phyloP scores from a whole-genome alignment of 2,329 filamentous ascomycete species.

The Fusarium humuli region DNA sequence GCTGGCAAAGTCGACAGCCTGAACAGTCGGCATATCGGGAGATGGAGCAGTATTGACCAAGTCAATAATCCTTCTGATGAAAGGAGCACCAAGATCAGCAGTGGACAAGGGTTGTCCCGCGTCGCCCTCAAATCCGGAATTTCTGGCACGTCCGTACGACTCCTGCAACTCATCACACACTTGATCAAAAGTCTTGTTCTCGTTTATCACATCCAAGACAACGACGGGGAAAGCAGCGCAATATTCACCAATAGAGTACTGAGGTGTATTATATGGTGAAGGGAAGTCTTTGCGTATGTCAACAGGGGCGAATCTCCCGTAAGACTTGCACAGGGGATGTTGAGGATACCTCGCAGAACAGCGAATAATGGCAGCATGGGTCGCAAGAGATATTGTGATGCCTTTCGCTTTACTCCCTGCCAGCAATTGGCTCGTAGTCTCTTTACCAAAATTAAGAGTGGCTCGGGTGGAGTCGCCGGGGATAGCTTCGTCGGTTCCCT shows the following conservation, averaged over 20 bases:
- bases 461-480: neutral
- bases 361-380: conserved; percentile 46
- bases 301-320: conserved; percentile 48
- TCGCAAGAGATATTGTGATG: conserved; percentile 47
- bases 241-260: conserved; percentile 42
- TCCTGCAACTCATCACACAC: conserved; percentile 40
- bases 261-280: conserved; percentile 43
- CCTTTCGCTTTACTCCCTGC: neutral
- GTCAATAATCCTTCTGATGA: conserved; percentile 28
- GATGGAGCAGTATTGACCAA: conserved; percentile 28
- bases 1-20: conserved; percentile 48
- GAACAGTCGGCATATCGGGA: conserved; percentile 41
- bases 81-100: conserved; percentile 27
- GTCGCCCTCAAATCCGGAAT: conserved; percentile 36
- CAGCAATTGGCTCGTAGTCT: neutral
- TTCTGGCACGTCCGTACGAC: conserved; percentile 47
- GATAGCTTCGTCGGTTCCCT: neutral
- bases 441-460: neutral
- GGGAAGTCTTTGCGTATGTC: conserved; percentile 46
- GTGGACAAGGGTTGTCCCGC: conserved; percentile 34
- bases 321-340: conserved; percentile 43
- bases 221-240: conserved; percentile 28
- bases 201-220: conserved; percentile 23
- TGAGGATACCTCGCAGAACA: conserved; percentile 47
- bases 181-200: conserved; percentile 37